Percentiles rank a stretch among this genome's conserved stretches.
Conservation (phyloP, 257 asterid genomes). For the Knoxia roxburghii region DNA sequence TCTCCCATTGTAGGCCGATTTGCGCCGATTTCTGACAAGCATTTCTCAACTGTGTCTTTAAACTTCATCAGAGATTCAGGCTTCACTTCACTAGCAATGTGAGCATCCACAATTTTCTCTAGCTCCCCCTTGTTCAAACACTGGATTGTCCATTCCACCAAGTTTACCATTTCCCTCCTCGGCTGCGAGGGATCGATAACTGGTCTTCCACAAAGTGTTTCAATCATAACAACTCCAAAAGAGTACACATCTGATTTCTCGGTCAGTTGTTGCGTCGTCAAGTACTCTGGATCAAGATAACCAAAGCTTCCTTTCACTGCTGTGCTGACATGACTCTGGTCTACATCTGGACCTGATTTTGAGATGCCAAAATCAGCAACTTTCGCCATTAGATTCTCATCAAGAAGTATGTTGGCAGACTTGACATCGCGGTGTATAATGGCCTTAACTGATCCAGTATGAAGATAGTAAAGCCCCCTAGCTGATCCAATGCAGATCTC, state of each 20-base stretch:
- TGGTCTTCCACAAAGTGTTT: slow-evolving; percentile 36
- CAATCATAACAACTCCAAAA: slow-evolving; percentile 40
- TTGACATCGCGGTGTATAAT: slow-evolving; percentile 45
- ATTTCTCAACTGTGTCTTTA: slow-evolving; percentile 31
- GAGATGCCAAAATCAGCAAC: slow-evolving; percentile 47
- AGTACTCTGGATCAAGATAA: slow-evolving; percentile 39
- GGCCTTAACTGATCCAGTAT: slow-evolving; percentile 32
- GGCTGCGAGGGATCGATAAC: slow-evolving; percentile 37
- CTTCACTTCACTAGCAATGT: slow-evolving; percentile 18
- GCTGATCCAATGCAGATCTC: slow-evolving; percentile 48
- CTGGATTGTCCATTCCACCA: slow-evolving; percentile 32
- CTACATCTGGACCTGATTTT: slow-evolving; percentile 36
- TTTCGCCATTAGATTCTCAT: slow-evolving; percentile 35
- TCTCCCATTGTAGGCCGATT: slow-evolving; percentile 41
- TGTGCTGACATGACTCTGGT: slow-evolving; percentile 40
- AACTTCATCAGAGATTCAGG: slow-evolving; percentile 28
- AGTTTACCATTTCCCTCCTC: slow-evolving; percentile 25
- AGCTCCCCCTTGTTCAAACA: slow-evolving; percentile 15
- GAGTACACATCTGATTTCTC: slow-evolving; percentile 45
- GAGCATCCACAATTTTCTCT: slow-evolving; percentile 25
- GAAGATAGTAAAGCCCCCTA: slow-evolving; percentile 46
- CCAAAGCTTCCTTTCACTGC: slow-evolving; percentile 44
- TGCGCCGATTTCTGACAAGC: slow-evolving; percentile 32
- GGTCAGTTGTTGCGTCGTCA: slow-evolving; percentile 34
- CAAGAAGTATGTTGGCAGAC: slow-evolving; percentile 39